A percentile compares a stretch with the other conserved stretches of the same genome.
Evolutionary conservation across 2,329 filamentous ascomycete genomes (phyloP).

Genomic region (Beauveria caledonica): DNA sequence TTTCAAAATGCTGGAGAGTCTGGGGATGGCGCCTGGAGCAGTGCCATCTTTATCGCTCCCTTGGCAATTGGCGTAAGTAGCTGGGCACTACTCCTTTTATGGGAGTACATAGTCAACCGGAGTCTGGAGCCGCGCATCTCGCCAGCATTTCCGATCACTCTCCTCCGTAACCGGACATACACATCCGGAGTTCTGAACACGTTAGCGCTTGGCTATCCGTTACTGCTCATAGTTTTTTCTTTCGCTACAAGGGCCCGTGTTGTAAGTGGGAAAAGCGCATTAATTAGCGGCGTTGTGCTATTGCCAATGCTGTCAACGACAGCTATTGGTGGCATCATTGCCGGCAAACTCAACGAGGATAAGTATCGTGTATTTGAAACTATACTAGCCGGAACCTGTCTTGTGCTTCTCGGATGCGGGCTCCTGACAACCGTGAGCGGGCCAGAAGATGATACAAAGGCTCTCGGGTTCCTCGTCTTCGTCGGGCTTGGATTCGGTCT

Average conservation of each 20-base stretch:
- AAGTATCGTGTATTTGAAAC: conserved; percentile 35
- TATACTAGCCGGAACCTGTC: conserved; percentile 30
- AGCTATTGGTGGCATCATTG: conserved; percentile 35
- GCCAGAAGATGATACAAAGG: conserved; percentile 31
- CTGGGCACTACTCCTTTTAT: conserved; percentile 21
- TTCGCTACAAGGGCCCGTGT: conserved; percentile 42
- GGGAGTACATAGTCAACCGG: conserved; percentile 18
- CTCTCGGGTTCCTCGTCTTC: conserved; percentile 41
- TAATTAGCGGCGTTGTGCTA: conserved; percentile 42
- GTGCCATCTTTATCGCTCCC: conserved; percentile 26
- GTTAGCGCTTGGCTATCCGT: conserved; percentile 41
- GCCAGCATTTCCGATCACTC: conserved; percentile 37
- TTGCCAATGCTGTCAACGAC: conserved; percentile 42
- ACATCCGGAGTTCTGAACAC: conserved; percentile 34
- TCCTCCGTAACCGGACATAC: conserved; percentile 41
- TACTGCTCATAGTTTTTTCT: conserved; percentile 39
- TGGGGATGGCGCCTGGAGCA: conserved; percentile 33
- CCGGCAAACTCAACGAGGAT: conserved; percentile 33
- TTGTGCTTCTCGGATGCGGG: conserved; percentile 39
- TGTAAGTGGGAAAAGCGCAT: conserved; percentile 37
- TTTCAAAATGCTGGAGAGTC: conserved; percentile 42
- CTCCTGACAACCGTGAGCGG: conserved; percentile 32
- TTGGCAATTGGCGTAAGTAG: conserved; percentile 21
- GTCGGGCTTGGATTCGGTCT: conserved; percentile 45
- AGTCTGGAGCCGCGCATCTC: conserved; percentile 16